phyloP scores from a whole-genome alignment of 2,329 filamentous ascomycete genomes.

The Colletotrichum sp. region DNA sequence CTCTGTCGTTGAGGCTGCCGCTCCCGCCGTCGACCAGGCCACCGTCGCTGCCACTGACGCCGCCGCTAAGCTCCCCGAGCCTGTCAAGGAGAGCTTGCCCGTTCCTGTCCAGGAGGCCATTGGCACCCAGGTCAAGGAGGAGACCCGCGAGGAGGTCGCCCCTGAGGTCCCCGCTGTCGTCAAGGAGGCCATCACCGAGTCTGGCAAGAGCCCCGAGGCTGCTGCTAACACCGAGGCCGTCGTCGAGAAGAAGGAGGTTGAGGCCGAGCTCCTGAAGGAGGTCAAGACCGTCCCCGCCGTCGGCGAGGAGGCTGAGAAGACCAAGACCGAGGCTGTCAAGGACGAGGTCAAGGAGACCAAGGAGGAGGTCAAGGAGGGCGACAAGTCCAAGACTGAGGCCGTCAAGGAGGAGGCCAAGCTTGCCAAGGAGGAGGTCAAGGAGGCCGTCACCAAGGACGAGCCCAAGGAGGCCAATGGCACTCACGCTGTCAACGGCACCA shows the following conservation, averaged over 20 bases:
- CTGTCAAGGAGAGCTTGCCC: conserved; percentile 57
- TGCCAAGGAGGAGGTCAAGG: conserved; percentile 22
- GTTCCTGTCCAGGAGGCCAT: conserved; percentile 54
- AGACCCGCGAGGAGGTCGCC: conserved; percentile 47
- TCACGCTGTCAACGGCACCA: conserved; percentile 20
- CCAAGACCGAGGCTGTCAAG: conserved; percentile 28
- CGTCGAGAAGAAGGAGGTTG: conserved; percentile 75
- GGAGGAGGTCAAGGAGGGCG: conserved; percentile 10
- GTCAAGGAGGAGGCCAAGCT: conserved; percentile 22
- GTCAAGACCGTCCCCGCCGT: conserved; percentile 49
- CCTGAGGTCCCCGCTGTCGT: conserved; percentile 61
- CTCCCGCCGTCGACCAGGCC: conserved; percentile 39
- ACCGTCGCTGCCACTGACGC: conserved; percentile 41
- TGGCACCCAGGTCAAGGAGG: conserved; percentile 45
- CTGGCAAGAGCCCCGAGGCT: conserved; percentile 72
- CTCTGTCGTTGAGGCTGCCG: conserved; percentile 36
- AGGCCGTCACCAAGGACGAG: conserved; percentile 14
- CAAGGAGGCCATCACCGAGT: conserved; percentile 61
- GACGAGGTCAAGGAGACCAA: conserved; percentile 23
- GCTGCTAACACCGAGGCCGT: conserved; percentile 72
- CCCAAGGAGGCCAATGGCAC: conserved; percentile 11
- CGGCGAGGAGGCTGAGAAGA: conserved; percentile 29
- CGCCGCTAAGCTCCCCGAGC: conserved; percentile 55
- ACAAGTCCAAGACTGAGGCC: conserved; percentile 21
- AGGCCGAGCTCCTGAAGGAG: conserved; percentile 74